Base-by-base conservation (phyloP, 306 rosid genomes). In the Leucaena leucocephala region DNA sequence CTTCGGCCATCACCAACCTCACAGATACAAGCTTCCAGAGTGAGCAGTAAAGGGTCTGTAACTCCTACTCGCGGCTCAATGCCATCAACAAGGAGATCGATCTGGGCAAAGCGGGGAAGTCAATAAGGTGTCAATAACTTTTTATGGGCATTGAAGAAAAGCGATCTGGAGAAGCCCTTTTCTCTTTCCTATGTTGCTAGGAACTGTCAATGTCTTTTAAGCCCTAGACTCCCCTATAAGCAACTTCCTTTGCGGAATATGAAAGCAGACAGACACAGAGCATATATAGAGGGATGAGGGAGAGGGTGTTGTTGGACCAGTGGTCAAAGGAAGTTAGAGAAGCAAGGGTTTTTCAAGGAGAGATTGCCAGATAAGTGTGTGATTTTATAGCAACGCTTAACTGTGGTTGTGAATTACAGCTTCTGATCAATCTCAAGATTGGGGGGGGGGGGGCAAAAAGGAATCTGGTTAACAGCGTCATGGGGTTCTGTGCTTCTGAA, bases 201-300 rank as follows among this genome's bases (percentile, higher is more conserved):
- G 91, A 84, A 87, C 69, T 84, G 91, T 88, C 89, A 82, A 81
- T 81, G 81, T 90, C 80, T 85, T 72, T 79, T 77, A 70, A 40
- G 78, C 84, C 55, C 59, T 65, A 84, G 63, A 67, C 48, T 35
- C 9, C 46, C 13, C 48, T 57, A 34, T 43, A 33, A 17, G 49
- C 8, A 27, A 61, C 27, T 68, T 43, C 33, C 73, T 50, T 76
- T 16, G 87, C 64, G 27, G 73, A 77, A 81, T 72, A 74, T 75
- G 52, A 44, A 64, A 72, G 85, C 49, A 49, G 77, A 27, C 27
- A 13, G 75, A 61, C 78, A 4, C 68, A 45, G 66, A 59, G 76
- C 68, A 9, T 27, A 52, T 36, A 27, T 17, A 27, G 19, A 46
- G 49, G 68, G 50, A 19, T 27, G 21, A 3, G 76, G 13, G 68